phyloP scores from a whole-genome alignment of 2,329 filamentous ascomycete genomes.

The Pochonia chlamydosporia region DNA sequence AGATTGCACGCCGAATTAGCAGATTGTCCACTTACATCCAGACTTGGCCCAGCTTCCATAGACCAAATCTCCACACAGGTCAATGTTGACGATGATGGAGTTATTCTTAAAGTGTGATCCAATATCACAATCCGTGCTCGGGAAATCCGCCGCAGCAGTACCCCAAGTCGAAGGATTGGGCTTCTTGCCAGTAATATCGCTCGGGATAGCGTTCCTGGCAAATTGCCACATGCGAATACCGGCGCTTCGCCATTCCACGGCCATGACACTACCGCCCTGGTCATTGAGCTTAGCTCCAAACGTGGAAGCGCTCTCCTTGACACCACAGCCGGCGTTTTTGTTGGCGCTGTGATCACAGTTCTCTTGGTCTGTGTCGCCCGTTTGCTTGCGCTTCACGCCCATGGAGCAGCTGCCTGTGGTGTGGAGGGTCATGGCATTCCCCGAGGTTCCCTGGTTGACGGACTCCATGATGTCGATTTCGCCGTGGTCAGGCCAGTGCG shows the following conservation, averaged over 20 bases:
- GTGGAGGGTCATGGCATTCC: slow-evolving; percentile 57
- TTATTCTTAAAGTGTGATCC: slow-evolving; percentile 56
- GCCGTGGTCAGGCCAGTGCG: slow-evolving; percentile 57
- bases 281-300: slow-evolving; percentile 49
- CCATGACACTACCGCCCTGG: slow-evolving; percentile 52
- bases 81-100: slow-evolving; percentile 61
- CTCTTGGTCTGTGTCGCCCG: slow-evolving; percentile 32
- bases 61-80: slow-evolving; percentile 55
- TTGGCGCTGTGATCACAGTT: slow-evolving; percentile 48
- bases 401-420: slow-evolving; percentile 47
- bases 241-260: slow-evolving; percentile 53
- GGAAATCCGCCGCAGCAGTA: slow-evolving; percentile 58
- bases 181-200: slow-evolving; percentile 41
- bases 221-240: slow-evolving; percentile 63
- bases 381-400: slow-evolving; percentile 47
- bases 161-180: slow-evolving; percentile 61
- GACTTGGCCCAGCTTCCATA: slow-evolving; percentile 40
- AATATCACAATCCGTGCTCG: slow-evolving; percentile 56
- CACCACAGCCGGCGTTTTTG: slow-evolving; percentile 53
- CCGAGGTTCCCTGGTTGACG: slow-evolving; percentile 45
- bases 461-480: slow-evolving; percentile 61
- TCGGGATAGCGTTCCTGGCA: slow-evolving; percentile 37
- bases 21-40: slow-evolving; percentile 29
- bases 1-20: too few relatives aligned
- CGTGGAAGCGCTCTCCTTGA: slow-evolving; percentile 34